These are phyloP conservation scores for Fraxinus americana DNA, from an alignment of 257 asterid species.

Conservation along the genomic window DNA sequence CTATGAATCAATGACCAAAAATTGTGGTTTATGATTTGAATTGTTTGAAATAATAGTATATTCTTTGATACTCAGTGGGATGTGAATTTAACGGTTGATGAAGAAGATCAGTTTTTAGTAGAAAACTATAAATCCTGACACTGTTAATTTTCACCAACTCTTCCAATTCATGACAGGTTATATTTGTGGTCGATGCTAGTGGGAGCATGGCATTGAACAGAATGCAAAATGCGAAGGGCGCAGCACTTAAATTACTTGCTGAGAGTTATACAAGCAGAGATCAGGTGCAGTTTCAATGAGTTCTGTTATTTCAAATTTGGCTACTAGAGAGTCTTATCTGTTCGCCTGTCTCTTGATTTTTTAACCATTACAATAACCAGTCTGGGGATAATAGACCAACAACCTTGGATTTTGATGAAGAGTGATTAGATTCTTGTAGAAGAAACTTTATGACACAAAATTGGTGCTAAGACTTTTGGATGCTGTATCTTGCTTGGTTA, in stretches of 20 bases:
- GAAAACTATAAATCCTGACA: neutral
- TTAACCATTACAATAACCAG: neutral
- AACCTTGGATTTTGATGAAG: neutral
- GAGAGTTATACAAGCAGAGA: slow-evolving; percentile 99
- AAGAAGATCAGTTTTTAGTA: neutral
- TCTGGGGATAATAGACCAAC: neutral
- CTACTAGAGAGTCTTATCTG: neutral
- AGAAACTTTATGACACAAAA: neutral
- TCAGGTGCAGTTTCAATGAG: slow-evolving; percentile 61
- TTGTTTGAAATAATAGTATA: neutral
- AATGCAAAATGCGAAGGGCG: slow-evolving; percentile 99
- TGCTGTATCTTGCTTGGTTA: neutral
- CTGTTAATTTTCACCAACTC: neutral
- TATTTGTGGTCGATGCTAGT: slow-evolving; percentile 98
- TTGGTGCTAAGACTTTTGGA: neutral
- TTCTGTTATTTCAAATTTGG: slow-evolving; percentile 10
- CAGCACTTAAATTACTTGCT: slow-evolving; percentile 92
- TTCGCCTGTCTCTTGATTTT: neutral
- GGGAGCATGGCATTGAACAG: slow-evolving; percentile 99
- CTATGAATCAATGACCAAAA: neutral
- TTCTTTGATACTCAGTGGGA: neutral
- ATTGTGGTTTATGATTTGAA: neutral
- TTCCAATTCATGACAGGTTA: slow-evolving; percentile 57
- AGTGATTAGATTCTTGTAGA: neutral
- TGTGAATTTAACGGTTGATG: neutral